Evolutionary conservation across 1,139 yeast genomes (phyloP), one percentile per base, ranked within the genome.

Genomic region (Zygosaccharomyces sapae): DNA sequence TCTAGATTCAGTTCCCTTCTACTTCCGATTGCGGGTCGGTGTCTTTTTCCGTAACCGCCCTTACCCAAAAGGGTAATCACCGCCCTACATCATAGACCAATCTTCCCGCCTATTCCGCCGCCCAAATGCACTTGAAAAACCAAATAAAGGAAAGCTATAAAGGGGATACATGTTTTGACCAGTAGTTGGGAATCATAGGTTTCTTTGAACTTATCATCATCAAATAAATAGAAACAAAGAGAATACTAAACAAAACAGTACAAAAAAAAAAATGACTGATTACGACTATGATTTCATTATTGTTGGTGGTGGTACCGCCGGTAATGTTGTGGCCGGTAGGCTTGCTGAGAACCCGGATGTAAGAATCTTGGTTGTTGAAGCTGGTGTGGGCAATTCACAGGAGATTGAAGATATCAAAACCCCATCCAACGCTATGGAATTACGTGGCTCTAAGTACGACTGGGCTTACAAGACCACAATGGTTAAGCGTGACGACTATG

Each of bases 261-360:
- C 5, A 24, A 24, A 3, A 3, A 24, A 9, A 34, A 42, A 36
- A 42, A 42, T 35, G 45, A 20, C 41, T 27, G 39, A 35, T 16
- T 42, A 36, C 13, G 41, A 42, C 27, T 63, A 55, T 53, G 68
- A 64, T 46, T 62, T 65, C 50, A 59, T 66, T 47, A 60, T 66
- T 47, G 62, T 59, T 44, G 69, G 69, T 43, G 69, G 69, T 49
- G 69, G 69, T 47, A 65, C 69, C 50, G 62, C 66, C 47, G 69
- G 69, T 45, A 63, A 64, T 53, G 61, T 58, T 29, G 58, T 66
- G 34, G 69, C 69, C 27, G 67, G 68, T 45, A 63, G 69, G 51
- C 58, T 66, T 33, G 68, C 66, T 40, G 67, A 65, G 42, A 54
- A 56, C 48, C 61, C 61, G 13, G 41, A 58, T 38, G 59, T 57